Base-by-base conservation (phyloP, 192 early-diverging fungal genomes). In the Coemansia sp. region DNA sequence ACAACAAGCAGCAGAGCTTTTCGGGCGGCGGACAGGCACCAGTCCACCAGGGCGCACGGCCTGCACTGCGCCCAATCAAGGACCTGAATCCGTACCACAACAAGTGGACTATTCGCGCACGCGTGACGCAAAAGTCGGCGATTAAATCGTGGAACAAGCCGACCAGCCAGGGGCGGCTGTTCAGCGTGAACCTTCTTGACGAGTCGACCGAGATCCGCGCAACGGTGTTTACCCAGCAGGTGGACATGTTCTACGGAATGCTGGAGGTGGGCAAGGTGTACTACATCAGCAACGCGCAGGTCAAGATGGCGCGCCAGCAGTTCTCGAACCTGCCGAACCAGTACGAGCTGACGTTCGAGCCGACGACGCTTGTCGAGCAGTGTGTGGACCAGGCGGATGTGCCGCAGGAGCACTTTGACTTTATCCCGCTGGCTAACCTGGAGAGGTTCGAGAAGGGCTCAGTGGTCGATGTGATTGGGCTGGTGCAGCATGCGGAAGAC, bases 81-180 rank as follows among this genome's bases (percentile, higher is more conserved):
- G 84, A 80, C 55, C 77, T 96, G 59, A 94, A 87, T 61, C 94
- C 94, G 41, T 96, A 96, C 81, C 90, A 92, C 68, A 92, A 88
- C 81, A 91, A 86, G 84, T 98, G 95, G 95, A 96, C 92, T 13
- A 98, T 99, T 69, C 87, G 90, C 55, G 97, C 92, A 2, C 89
- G 94, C 41, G 91, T 94, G 11, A 84, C 88, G 31, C 82, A 86
- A 58, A 99, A 99, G 81, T 83, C 87, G 3, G 84, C 88, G 19
- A 89, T 99, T 53, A 89, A 85, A 52, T 70, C 70, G 40, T 99
- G 90, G 91, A 82, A 70, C 61, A 98, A 96, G 70, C 65, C 70
- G 13, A 80, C 77, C 14, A 91, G 89, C 20, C 83, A 88, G 4
- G 97, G 97, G 13, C 85, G 87, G 54, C 86, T 98, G 10, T 99